Base-by-base conservation (phyloP, 202 grass and related monocot genomes). In the Panicum hallii region DNA sequence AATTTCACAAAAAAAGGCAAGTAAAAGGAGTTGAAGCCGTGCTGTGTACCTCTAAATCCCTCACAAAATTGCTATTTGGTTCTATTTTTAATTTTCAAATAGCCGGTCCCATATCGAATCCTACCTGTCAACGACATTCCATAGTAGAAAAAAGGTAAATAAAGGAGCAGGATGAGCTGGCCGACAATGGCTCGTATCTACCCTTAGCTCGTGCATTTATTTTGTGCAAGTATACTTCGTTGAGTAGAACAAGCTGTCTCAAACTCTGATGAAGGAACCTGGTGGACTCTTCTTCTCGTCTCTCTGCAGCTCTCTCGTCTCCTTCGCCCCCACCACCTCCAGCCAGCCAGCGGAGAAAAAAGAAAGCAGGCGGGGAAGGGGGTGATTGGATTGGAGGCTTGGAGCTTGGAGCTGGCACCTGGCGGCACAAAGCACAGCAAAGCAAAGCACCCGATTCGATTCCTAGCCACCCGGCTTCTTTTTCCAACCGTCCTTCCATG, bases 371-470 rank as follows among this genome's bases (percentile, higher is more conserved):
- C 32, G 6, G 63, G 11, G 54, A 9, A 11, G 34, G 50, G 22
- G 56, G 4, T 48, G 47, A 23, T 23, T 70, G 26, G 26, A 14
- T 32, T 42, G 50, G 50, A 19, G 46, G 14, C 23, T 74, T 49
- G 50, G 72, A 75, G 8, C 23, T 74, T 49, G 50, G 72, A 75
- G 72, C 30, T 75, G 52, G 50, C 49, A 75, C 30, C 50, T 79
- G 76, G 77, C 17, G 7, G 19, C 46, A 46, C 58, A 50, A n/a
- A 79, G 30, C 17, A 46, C 30, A 67, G 62, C 50, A 70, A 81
- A 45, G 79, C 79, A 58, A 70, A 40, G 79, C 67, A 81, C 38
- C 38, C 66, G 65, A 81, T 81, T 81, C 79, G 50, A 70, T 81
- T 43, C 79, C 66, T 32, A 32, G 50, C 7, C 36, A 32, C 20